phyloP scores from a whole-genome alignment of 352 stramenopile species.

The Lagenidium sp. region DNA sequence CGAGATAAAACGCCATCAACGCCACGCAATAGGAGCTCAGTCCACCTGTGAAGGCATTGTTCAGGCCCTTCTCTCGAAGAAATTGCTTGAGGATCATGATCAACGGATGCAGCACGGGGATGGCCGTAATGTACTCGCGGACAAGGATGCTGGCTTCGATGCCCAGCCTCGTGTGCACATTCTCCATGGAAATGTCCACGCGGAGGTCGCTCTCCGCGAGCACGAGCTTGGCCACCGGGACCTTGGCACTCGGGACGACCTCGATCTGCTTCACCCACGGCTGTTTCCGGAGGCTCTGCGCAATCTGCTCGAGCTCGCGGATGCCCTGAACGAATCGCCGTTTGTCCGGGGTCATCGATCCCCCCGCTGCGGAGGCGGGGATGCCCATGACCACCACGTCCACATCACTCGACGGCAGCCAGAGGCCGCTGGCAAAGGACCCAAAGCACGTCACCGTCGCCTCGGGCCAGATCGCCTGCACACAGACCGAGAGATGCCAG shows the following conservation, averaged over 20 bases:
- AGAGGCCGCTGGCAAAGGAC: slow-evolving; percentile 81
- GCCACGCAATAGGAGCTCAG: slow-evolving; percentile 85
- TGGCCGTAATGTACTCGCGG: slow-evolving; percentile 49
- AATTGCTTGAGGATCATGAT: slow-evolving; percentile 84
- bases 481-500: slow-evolving; percentile 45
- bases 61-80: slow-evolving; percentile 79
- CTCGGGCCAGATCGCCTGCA: slow-evolving; percentile 69
- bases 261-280: slow-evolving; percentile 75
- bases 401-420: slow-evolving; percentile 82
- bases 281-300: slow-evolving; percentile 31
- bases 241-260: slow-evolving; percentile 72
- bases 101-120: slow-evolving; percentile 69
- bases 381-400: slow-evolving; percentile 83
- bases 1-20: slow-evolving; percentile 74
- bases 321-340: slow-evolving; percentile 40
- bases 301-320: slow-evolving; percentile 51
- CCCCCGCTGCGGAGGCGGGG: background rate
- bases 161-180: slow-evolving; percentile 63
- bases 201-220: slow-evolving; percentile 44
- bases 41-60: slow-evolving; percentile 85
- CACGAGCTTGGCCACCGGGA: slow-evolving; percentile 81
- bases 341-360: slow-evolving; percentile 22
- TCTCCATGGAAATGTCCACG: slow-evolving; percentile 88
- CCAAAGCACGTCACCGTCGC: slow-evolving; percentile 69
- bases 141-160: slow-evolving; percentile 82